A percentile compares a stretch with the other conserved stretches of the same genome.
phyloP scores from a whole-genome alignment of 1,284 basidiomycete genomes.

The Schizopora paradoxa region DNA sequence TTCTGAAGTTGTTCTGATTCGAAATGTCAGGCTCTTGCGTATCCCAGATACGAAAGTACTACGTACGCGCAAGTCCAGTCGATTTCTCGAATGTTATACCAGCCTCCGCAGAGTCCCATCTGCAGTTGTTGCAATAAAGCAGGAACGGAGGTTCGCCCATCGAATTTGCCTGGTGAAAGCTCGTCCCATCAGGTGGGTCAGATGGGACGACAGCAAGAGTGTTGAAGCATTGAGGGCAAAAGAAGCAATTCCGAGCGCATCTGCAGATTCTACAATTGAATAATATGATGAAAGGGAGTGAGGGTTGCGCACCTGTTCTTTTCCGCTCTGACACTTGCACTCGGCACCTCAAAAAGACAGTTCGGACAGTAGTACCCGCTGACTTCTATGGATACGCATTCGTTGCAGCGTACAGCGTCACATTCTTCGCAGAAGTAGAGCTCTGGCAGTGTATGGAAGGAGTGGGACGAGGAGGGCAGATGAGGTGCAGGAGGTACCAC shows the following conservation, averaged over 20 bases:
- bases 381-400: conserved; percentile 89
- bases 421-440: conserved; percentile 99
- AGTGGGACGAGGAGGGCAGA: conserved; percentile 64
- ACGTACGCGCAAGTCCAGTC: conserved; percentile 83
- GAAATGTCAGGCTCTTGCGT: conserved; percentile 12
- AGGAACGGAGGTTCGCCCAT: conserved; percentile 85
- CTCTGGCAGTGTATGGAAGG: conserved; percentile 77
- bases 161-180: conserved; percentile 43
- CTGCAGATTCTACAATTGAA: conserved; percentile 35
- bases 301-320: conserved; percentile 71
- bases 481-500: conserved; percentile 69
- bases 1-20: conserved; percentile 80
- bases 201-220: conserved; percentile 84
- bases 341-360: conserved; percentile 98
- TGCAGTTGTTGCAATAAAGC: conserved; percentile 86
- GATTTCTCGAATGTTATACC: conserved; percentile 95
- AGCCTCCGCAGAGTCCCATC: conserved; percentile 91
- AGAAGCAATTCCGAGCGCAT: conserved; percentile 96
- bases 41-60: conserved; percentile 1
- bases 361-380: conserved; percentile 97
- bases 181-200: conserved; percentile 66
- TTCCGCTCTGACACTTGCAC: conserved; percentile 91
- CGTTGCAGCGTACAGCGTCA: conserved; percentile 88
- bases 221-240: conserved; percentile 89
- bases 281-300: neutral